Evolutionary conservation across 176 grass and related monocot species (phyloP), one percentile per base, ranked within the genome.

Genomic region (Hsuehochloa calcarea): DNA sequence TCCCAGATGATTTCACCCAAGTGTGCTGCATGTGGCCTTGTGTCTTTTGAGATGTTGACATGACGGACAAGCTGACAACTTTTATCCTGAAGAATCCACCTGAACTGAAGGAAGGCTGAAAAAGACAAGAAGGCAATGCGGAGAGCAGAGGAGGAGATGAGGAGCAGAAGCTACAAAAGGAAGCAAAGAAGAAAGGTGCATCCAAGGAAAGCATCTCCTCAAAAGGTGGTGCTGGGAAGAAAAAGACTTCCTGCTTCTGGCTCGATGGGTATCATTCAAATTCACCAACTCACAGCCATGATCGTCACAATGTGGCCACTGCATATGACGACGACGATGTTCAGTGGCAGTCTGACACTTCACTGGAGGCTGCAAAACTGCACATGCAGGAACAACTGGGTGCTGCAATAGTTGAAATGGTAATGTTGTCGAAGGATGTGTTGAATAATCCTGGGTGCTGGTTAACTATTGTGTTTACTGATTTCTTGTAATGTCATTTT

Each of bases 111-210:
- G 81, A 97, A 94, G 68, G 90, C 83, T 39, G 88, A 70, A 2
- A 94, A 93, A 74, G 92, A 91, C 45, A 97, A 94, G 70, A 94
- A 94, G 77, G 92, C 82, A 23, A 66, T 97, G 90, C 83, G 92
- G 50, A 94, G 95, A 68, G 95, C 92, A 39, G 95, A 94, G 82
- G 94, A 91, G 87, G 95, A 97, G 93, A 92, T 73, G 90, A 95
- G 68, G 90, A 95, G 79, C 50, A 39, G 69, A 95, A 86, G 82
- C 74, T 92, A 68, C 90, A 95, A 74, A 95, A 90, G 35, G 85
- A 92, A 46, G 56, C 78, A 3, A 90, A 88, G 85, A 95, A 95
- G 82, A 85, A 76, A 14, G 88, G 83, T 46, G 26, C 78, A 26
- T 72, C 88, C 67, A 84, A 84, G 58, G 93, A 94, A 70, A 43